Percentiles rank a stretch among this genome's conserved stretches.
These are phyloP conservation scores for Botrytis aclada DNA, from an alignment of 2,329 filamentous ascomycete genomes.

Conservation along the genomic window DNA sequence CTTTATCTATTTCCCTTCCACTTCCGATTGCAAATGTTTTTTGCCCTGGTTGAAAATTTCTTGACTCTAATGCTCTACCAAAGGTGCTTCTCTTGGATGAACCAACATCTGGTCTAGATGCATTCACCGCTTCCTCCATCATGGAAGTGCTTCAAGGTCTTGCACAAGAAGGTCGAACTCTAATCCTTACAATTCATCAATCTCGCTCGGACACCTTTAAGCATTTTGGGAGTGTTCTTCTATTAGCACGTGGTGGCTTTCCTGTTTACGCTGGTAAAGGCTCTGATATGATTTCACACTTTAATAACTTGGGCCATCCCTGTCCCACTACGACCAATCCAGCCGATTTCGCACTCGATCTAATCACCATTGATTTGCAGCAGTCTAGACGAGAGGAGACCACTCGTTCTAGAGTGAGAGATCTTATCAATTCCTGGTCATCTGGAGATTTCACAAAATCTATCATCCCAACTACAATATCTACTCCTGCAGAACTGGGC, in stretches of 20 bases:
- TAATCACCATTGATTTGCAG: slow-evolving; percentile 74
- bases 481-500: slow-evolving; percentile 69
- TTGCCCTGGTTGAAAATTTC: not conserved
- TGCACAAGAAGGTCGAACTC: slow-evolving; percentile 68
- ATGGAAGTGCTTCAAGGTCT: slow-evolving; percentile 69
- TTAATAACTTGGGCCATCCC: slow-evolving; percentile 55
- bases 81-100: slow-evolving; percentile 68
- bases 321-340: slow-evolving; percentile 72
- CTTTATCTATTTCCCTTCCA: slow-evolving; percentile 34
- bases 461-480: slow-evolving; percentile 36
- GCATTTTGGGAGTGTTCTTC: slow-evolving; percentile 67
- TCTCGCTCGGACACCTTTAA: slow-evolving; percentile 69
- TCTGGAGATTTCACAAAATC: slow-evolving; percentile 28
- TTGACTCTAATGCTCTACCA: not conserved
- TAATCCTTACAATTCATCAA: slow-evolving; percentile 77
- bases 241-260: slow-evolving; percentile 67
- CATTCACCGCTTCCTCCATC: slow-evolving; percentile 74
- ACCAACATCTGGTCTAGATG: slow-evolving; percentile 72
- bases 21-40: not conserved
- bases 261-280: slow-evolving; percentile 66
- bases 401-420: slow-evolving; percentile 59
- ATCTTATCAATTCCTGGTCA: slow-evolving; percentile 59
- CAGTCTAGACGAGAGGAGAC: slow-evolving; percentile 59
- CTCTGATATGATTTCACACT: slow-evolving; percentile 62
- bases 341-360: slow-evolving; percentile 72